phyloP scores from a whole-genome alignment of 768 basidiomycete genomes.

The Tylopilus vinaceipallidus region DNA sequence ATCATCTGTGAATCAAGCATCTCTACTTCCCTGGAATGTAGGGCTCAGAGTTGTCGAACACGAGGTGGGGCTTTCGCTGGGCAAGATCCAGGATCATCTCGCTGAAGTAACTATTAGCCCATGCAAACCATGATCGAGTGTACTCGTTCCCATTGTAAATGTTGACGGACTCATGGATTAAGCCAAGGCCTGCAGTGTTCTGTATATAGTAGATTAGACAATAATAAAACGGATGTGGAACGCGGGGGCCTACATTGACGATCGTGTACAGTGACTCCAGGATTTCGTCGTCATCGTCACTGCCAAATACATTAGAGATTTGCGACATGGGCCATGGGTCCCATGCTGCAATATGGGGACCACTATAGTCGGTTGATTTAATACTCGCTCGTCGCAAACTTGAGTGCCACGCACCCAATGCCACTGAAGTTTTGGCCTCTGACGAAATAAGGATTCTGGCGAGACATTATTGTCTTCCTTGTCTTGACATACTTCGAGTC shows the following conservation, averaged over 20 bases:
- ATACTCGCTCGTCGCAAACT: neutral
- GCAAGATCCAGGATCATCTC: conserved; percentile 82
- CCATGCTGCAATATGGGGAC: conserved; percentile 71
- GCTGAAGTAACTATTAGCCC: conserved; percentile 82
- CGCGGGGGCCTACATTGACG: conserved; percentile 53
- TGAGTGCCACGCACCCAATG: conserved; percentile 54
- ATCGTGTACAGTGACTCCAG: conserved; percentile 58
- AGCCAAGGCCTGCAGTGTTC: conserved; percentile 74
- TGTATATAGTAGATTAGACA: conserved; percentile 24
- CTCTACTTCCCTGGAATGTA: conserved; percentile 52
- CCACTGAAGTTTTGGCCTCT: conserved; percentile 64
- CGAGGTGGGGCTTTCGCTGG: conserved; percentile 64
- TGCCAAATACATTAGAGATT: conserved; percentile 70
- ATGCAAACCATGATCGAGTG: conserved; percentile 78
- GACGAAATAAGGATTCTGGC: conserved; percentile 67
- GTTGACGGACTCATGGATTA: conserved; percentile 73
- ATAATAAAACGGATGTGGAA: neutral
- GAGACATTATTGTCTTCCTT: conserved; percentile 57
- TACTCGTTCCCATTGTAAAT: conserved; percentile 58
- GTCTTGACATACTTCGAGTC: conserved; percentile 65
- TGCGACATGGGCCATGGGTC: conserved; percentile 86
- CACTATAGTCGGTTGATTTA: conserved; percentile 39
- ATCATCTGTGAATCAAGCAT: neutral
- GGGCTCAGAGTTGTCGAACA: conserved; percentile 53
- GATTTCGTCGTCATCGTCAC: conserved; percentile 71